A percentile compares a stretch with the other conserved stretches of the same genome.
Conservation (phyloP, 371 early-diverging fungal species). For the Actinomortierella ambigua region DNA sequence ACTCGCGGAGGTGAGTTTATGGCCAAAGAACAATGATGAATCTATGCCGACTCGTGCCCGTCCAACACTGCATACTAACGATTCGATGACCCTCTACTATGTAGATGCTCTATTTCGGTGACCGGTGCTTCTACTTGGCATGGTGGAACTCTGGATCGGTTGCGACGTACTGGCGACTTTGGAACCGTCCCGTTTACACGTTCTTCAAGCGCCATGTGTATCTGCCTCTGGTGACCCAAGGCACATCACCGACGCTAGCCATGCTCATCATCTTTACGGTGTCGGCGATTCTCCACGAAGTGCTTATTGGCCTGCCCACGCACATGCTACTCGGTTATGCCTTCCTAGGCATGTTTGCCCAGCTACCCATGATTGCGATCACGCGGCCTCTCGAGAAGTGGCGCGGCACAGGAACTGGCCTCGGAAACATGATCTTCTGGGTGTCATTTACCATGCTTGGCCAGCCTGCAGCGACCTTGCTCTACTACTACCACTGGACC, state of each 20-base stretch:
- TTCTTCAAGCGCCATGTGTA: constrained; percentile 91
- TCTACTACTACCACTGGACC: constrained; percentile 86
- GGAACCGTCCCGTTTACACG: constrained; percentile 90
- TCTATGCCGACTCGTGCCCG: no score
- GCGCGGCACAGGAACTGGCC: constrained; percentile 76
- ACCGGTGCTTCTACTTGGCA: constrained; percentile 86
- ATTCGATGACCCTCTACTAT: not conserved
- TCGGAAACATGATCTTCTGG: constrained; percentile 94
- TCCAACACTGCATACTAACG: no score
- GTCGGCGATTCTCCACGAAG: constrained; percentile 87
- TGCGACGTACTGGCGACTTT: constrained; percentile 87
- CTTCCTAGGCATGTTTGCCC: constrained; percentile 88
- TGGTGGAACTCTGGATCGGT: constrained; percentile 93
- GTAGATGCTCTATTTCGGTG: constrained; percentile 83
- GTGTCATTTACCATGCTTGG: constrained; percentile 86
- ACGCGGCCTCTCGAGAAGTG: constrained; percentile 69
- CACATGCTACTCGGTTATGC: constrained; percentile 82
- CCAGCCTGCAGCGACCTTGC: constrained; percentile 81
- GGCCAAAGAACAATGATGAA: no score
- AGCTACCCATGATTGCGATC: constrained; percentile 84
- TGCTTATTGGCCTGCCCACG: constrained; percentile 85
- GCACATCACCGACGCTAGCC: constrained; percentile 58
- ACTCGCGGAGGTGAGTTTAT: constrained; percentile 65
- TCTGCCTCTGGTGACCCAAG: constrained; percentile 66
- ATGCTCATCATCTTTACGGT: constrained; percentile 75